A percentile compares a stretch with the other conserved stretches of the same genome.
phyloP scores from a whole-genome alignment of 2,329 filamentous ascomycete species.

The Aspergillus tanneri region DNA sequence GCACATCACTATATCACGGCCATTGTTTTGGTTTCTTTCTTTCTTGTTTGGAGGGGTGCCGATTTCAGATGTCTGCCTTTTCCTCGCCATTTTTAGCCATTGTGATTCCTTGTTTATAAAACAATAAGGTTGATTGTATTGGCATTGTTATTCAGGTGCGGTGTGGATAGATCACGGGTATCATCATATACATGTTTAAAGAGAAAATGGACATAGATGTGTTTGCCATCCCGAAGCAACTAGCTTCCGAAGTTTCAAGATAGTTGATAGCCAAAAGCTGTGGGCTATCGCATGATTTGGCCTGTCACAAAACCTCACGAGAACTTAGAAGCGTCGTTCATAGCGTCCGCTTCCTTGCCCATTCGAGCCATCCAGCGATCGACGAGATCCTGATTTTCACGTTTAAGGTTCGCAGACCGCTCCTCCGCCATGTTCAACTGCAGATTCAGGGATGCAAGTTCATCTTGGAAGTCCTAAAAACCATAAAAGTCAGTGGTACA shows the following conservation, averaged over 20 bases:
- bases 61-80: no score
- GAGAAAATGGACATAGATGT: background rate
- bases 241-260: no score
- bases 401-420: slow-evolving; percentile 67
- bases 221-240: background rate
- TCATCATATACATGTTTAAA: slow-evolving; percentile 12
- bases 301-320: slow-evolving; percentile 40
- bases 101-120: slow-evolving; percentile 1
- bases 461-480: slow-evolving; percentile 77
- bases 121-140: background rate
- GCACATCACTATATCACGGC: background rate
- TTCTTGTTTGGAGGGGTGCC: background rate
- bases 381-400: slow-evolving; percentile 85
- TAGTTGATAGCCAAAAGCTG: no score
- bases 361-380: slow-evolving; percentile 89
- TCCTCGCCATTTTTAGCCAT: slow-evolving; percentile 7
- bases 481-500: slow-evolving; percentile 7
- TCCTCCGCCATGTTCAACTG: slow-evolving; percentile 85
- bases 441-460: slow-evolving; percentile 82
- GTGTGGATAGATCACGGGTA: slow-evolving; percentile 11
- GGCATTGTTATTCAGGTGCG: slow-evolving; percentile 2
- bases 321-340: slow-evolving; percentile 65
- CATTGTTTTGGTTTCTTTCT: background rate
- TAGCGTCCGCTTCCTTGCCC: slow-evolving; percentile 79
- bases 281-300: no score